Evolutionary conservation across 2,329 filamentous ascomycete species (phyloP).

Genomic region (Coniella vitis): DNA sequence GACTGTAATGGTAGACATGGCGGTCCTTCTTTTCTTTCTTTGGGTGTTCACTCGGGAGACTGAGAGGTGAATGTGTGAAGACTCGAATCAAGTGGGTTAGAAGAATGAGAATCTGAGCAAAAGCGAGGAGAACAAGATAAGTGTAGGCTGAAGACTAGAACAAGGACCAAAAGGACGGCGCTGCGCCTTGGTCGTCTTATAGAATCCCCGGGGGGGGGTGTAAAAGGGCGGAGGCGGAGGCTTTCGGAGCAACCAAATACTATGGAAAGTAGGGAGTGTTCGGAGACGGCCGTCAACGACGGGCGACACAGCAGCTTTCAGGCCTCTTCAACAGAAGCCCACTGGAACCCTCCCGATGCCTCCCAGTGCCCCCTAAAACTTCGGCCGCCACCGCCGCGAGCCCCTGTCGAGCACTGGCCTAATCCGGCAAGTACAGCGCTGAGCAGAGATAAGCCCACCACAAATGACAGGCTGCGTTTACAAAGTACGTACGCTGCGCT

Average conservation of each 20-base stretch:
- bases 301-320: not conserved
- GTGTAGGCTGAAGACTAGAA: no score
- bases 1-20: slow-evolving; percentile 25
- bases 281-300: not conserved
- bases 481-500: no score
- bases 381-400: slow-evolving; percentile 7
- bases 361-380: not conserved
- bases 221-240: no score
- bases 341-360: not conserved
- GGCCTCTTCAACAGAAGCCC: not conserved
- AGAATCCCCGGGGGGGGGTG: no score
- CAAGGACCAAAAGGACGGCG: no score
- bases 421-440: slow-evolving; percentile 3
- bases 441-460: slow-evolving; percentile 2
- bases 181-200: no score
- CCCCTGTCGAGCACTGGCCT: not conserved
- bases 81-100: no score
- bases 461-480: not conserved
- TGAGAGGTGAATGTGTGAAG: not conserved
- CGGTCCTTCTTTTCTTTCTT: not conserved
- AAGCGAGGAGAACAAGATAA: no score
- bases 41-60: no score
- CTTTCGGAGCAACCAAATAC: no score
- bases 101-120: no score
- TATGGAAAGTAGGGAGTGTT: no score